These are phyloP conservation scores for Amaranthus cruentus DNA, from an alignment of 148 eudicot species.

Conservation along the genomic window DNA sequence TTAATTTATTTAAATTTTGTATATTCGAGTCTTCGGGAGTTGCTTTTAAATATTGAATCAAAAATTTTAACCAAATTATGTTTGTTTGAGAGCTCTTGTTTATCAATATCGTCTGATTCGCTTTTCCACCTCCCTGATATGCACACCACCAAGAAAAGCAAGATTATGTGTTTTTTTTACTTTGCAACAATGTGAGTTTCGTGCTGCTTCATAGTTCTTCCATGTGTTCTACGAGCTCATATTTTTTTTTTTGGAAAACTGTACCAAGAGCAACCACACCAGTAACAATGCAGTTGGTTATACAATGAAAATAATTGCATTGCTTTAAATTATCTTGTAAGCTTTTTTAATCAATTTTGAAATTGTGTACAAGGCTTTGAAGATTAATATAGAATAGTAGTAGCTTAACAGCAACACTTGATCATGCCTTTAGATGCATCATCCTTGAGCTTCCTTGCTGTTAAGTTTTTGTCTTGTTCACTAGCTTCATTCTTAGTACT, in stretches of 20 bases:
- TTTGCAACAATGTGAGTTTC: neutral
- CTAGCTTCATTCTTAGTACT: neutral
- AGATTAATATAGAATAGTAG: neutral
- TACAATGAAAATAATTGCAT: neutral
- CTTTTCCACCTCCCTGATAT: neutral
- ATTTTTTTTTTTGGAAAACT: neutral
- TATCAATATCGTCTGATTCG: neutral
- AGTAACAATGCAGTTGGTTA: neutral
- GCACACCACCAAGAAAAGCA: neutral
- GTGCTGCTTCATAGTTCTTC: neutral
- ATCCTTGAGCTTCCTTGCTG: neutral
- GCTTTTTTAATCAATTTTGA: neutral
- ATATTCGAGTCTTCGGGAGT: neutral
- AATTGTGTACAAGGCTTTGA: no score
- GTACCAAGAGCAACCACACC: neutral
- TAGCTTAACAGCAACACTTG: conserved; percentile 3
- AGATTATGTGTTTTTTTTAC: neutral
- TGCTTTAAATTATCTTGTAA: neutral
- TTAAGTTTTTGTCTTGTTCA: neutral
- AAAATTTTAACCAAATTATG: no score
- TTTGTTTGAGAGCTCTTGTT: no score
- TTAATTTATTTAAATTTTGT: neutral
- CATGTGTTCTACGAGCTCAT: neutral
- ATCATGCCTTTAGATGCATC: neutral
- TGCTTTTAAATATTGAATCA: neutral